Base-by-base conservation (phyloP, 1,139 yeast species). In the Pichiaceae sp. region DNA sequence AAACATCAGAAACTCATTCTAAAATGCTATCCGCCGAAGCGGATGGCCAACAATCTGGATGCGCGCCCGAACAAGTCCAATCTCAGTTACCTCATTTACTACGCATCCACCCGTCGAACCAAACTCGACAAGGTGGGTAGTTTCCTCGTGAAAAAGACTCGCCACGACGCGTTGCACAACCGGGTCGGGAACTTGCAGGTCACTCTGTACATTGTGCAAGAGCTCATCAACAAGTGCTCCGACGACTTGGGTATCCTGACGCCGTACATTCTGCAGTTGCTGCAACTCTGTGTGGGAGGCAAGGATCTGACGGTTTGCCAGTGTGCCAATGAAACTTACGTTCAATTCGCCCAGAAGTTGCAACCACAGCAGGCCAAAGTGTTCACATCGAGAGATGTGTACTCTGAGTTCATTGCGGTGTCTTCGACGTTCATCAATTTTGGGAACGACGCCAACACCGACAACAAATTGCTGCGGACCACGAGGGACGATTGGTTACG, bases 51-150 rank as follows among this genome's bases (percentile, higher is more conserved):
- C n/a, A 34, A 21, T 16, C 70, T 73, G 5, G 96, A 87, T 50
- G 87, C 87, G 62, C 80, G 82, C 49, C 95, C 98, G 9, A 89
- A 89, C 57, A 77, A 94, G 2, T 85, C 95, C 14, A 97, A 91
- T 57, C 68, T 93, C 36, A 82, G 95, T 42, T 87, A 87, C 56
- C 68, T 91, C 48, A 63, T 89, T 30, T 91, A 84, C 64, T 89
- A 89, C 57, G 96, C 95, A n/a, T 79, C 94, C 31, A 82, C 96
- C 6, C 69, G 97, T 48, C 68, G 96, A 42, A 79, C 86, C 31
- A 91, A 91, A 56, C 67, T 91, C 45, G 91, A 84, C 49, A 89
- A 89, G 52, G 96, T 91, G 15, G 81, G 89, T 18, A 62, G 64
- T 8, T 86, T 80, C 53, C 60, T 91, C 40, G 71, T 72, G 36